Percentiles rank a stretch among this genome's conserved stretches.
Evolutionary conservation across 495 filamentous ascomycete species (phyloP).

Genomic region (Pseudoneurospora amorphoporcata): DNA sequence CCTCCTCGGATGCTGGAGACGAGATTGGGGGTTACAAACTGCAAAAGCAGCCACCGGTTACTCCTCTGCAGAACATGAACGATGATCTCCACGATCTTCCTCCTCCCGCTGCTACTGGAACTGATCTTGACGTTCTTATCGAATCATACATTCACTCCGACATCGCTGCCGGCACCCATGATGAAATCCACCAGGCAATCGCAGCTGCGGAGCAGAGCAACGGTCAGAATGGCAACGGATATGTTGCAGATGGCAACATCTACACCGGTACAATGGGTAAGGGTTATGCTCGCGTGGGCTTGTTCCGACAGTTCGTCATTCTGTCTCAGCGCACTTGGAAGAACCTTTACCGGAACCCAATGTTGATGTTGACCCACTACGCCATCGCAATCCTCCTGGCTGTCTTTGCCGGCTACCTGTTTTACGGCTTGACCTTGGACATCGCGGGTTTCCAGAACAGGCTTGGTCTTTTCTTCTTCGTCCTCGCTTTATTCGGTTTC

Average conservation of each 20-base stretch:
- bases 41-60: slow-evolving; percentile 51
- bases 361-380: slow-evolving; percentile 98
- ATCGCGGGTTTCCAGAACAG: slow-evolving; percentile 97
- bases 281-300: slow-evolving; percentile 73
- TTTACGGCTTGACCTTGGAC: slow-evolving; percentile 91
- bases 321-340: slow-evolving; percentile 88
- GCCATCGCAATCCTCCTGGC: slow-evolving; percentile 95
- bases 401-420: slow-evolving; percentile 87
- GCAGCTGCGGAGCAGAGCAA: slow-evolving; percentile 51
- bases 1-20: slow-evolving; percentile 55
- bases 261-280: slow-evolving; percentile 49
- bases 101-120: slow-evolving; percentile 51
- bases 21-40: slow-evolving; percentile 50
- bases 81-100: slow-evolving; percentile 67
- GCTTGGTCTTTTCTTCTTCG: slow-evolving; percentile 96
- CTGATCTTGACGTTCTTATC: slow-evolving; percentile 77
- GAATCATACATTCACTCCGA: slow-evolving; percentile 65
- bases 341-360: slow-evolving; percentile 94
- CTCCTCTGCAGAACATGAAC: slow-evolving; percentile 48
- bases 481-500: slow-evolving; percentile 92
- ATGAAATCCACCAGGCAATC: slow-evolving; percentile 66
- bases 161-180: slow-evolving; percentile 64
- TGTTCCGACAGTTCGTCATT: slow-evolving; percentile 73
- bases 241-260: slow-evolving; percentile 34
- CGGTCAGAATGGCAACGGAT: slow-evolving; percentile 51